Conservation (phyloP, 2,329 filamentous ascomycete genomes). For the Trichophaea hybrida region DNA sequence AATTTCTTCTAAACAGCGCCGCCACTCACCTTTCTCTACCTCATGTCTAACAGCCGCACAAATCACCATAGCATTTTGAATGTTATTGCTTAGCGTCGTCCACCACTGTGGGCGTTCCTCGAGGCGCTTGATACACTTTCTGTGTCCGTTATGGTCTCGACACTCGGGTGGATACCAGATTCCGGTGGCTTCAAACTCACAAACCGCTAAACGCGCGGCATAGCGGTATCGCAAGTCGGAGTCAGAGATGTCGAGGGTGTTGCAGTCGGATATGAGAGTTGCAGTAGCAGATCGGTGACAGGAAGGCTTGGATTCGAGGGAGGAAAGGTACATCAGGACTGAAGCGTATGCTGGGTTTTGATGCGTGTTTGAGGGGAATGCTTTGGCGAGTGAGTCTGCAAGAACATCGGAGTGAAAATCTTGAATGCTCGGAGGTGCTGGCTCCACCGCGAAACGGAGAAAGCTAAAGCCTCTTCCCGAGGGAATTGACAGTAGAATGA, state of each 20-base stretch:
- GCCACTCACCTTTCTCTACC: conserved; percentile 22
- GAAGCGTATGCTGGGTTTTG: conserved; percentile 11
- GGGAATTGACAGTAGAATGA: too few relatives aligned
- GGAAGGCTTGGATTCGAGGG: conserved; percentile 17
- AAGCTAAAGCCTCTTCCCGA: too few relatives aligned
- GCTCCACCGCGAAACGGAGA: too few relatives aligned
- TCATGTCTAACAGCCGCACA: conserved; percentile 26
- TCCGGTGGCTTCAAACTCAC: conserved; percentile 25
- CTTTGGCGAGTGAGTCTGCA: background rate
- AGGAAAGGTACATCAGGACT: conserved; percentile 13
- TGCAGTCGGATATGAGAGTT: conserved; percentile 18
- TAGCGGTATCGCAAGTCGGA: conserved; percentile 17
- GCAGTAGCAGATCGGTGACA: conserved; percentile 20
- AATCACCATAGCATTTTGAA: conserved; percentile 25
- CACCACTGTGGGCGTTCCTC: conserved; percentile 26
- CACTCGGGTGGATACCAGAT: conserved; percentile 25
- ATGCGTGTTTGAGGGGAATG: conserved; percentile 7
- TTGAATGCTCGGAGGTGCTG: too few relatives aligned
- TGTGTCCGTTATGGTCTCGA: background rate
- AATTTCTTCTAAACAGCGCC: background rate
- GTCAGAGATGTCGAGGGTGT: conserved; percentile 6
- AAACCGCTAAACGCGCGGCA: conserved; percentile 25
- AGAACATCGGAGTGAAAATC: background rate
- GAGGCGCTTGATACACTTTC: conserved; percentile 22
- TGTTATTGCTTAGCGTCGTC: conserved; percentile 27